A percentile compares a stretch with the other conserved stretches of the same genome.
phyloP scores from a whole-genome alignment of 2,329 filamentous ascomycete genomes.

The Alternaria sp. region DNA sequence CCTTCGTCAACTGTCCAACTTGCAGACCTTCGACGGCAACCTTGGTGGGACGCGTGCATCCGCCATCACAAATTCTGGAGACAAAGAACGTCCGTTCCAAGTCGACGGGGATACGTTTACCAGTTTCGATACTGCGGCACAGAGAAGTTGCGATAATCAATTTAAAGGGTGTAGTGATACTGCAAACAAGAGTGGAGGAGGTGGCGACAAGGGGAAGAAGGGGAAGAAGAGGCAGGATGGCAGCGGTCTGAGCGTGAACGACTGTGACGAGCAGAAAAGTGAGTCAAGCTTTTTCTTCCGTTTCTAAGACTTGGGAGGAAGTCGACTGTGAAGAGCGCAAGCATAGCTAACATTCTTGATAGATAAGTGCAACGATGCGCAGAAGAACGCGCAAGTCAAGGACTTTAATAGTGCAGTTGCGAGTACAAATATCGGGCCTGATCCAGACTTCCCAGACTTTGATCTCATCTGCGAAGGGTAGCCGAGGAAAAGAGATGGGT shows the following conservation, averaged over 20 bases:
- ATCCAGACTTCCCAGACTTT: slow-evolving; percentile 50
- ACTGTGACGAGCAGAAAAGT: slow-evolving; percentile 38
- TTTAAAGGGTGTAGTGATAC: slow-evolving; percentile 64
- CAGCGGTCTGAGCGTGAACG: slow-evolving; percentile 26
- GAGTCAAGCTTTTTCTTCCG: slow-evolving; percentile 1
- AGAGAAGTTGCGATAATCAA: slow-evolving; percentile 71
- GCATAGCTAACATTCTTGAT: neutral
- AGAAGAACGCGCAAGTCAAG: slow-evolving; percentile 38
- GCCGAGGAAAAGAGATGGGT: neutral
- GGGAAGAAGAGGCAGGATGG: slow-evolving; percentile 16
- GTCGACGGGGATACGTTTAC: slow-evolving; percentile 59
- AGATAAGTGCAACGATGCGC: slow-evolving; percentile 43
- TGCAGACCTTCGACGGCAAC: slow-evolving; percentile 54
- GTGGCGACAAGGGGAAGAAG: neutral
- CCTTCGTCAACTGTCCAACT: slow-evolving; percentile 41
- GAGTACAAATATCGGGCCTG: slow-evolving; percentile 48
- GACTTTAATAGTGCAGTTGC: slow-evolving; percentile 36
- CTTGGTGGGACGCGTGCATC: slow-evolving; percentile 64
- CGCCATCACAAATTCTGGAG: slow-evolving; percentile 59
- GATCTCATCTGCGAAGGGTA: slow-evolving; percentile 48
- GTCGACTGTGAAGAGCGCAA: too few species aligned
- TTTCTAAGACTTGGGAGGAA: neutral
- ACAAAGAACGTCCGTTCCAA: slow-evolving; percentile 56
- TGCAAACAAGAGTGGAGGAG: slow-evolving; percentile 48
- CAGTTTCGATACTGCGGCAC: slow-evolving; percentile 63